A percentile compares a stretch with the other conserved stretches of the same genome.
Conservation (phyloP, 768 basidiomycete genomes). For the Leucosporidium yakuticum region DNA sequence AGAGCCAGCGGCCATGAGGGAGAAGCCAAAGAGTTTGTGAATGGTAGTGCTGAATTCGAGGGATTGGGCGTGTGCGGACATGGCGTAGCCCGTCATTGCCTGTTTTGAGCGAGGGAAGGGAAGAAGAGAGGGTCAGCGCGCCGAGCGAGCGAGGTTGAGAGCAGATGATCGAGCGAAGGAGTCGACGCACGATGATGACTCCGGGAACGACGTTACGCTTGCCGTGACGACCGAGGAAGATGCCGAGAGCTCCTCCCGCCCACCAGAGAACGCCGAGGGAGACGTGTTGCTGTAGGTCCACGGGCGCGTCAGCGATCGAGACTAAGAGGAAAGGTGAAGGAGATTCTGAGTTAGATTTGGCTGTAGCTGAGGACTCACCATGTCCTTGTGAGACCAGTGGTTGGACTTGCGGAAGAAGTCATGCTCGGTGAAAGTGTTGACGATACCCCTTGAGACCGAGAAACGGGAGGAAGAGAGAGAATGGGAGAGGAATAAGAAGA, state of each 20-base stretch:
- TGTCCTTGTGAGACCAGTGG: conserved; percentile 76
- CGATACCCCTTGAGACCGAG: conserved; percentile 46
- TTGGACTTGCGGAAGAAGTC: conserved; percentile 51
- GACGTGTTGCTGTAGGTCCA: conserved; percentile 72
- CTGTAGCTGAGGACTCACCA: neutral
- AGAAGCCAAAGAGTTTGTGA: conserved; percentile 75
- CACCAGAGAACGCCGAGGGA: conserved; percentile 79
- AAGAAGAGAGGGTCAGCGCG: neutral
- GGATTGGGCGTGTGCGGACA: conserved; percentile 70
- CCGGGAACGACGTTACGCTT: conserved; percentile 74
- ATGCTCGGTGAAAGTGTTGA: conserved; percentile 92
- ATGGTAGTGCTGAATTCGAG: conserved; percentile 2
- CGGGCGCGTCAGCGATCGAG: neutral
- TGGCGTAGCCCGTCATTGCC: conserved; percentile 86
- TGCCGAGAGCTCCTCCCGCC: conserved; percentile 83
- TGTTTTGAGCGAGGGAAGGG: conserved; percentile 50
- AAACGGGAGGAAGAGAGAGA: neutral
- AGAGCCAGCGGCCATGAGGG: conserved; percentile 74
- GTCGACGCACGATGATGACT: conserved; percentile 56
- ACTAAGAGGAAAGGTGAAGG: neutral
- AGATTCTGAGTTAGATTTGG: too few species aligned
- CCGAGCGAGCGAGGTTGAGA: neutral
- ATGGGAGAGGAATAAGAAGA: too few species aligned
- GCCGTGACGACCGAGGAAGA: conserved; percentile 71
- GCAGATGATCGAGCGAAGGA: neutral